phyloP scores from a whole-genome alignment of 2,329 filamentous ascomycete species.

The Diaporthe amygdali region DNA sequence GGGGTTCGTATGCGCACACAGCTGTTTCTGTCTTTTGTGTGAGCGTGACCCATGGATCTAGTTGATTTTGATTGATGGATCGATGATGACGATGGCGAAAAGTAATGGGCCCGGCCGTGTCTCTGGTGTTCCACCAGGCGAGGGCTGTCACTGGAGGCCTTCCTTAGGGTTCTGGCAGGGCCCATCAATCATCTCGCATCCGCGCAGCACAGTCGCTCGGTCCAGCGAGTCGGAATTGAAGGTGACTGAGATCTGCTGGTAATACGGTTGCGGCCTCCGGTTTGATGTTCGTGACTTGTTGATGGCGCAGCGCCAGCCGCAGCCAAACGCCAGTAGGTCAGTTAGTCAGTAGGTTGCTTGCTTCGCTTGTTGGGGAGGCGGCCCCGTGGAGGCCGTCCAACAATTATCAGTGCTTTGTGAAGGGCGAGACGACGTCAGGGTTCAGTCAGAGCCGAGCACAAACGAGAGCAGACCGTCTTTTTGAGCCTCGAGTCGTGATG shows the following conservation, averaged over 20 bases:
- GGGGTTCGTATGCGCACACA: not conserved
- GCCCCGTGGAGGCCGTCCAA: conserved; percentile 1
- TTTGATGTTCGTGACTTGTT: not conserved
- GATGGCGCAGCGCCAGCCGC: conserved; percentile 9
- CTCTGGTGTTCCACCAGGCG: not conserved
- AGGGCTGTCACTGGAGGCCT: conserved; percentile 2
- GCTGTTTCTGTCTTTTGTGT: not conserved
- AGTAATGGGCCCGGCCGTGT: not conserved
- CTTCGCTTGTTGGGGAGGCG: not conserved
- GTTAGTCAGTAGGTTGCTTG: not conserved
- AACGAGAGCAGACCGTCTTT: not conserved
- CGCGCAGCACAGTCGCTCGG: not conserved
- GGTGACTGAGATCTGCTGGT: conserved; percentile 1
- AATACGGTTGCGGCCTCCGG: conserved; percentile 1
- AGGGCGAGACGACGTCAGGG: not conserved
- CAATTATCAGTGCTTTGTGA: not conserved
- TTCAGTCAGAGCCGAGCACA: too few species aligned
- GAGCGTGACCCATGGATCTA: not conserved
- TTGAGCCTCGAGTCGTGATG: not conserved
- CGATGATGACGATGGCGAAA: conserved; percentile 2
- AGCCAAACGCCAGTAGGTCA: not conserved
- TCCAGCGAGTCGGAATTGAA: not conserved
- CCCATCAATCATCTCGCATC: conserved; percentile 7
- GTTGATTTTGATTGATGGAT: not conserved
- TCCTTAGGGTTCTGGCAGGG: not conserved